Evolutionary conservation across 2,329 filamentous ascomycete genomes (phyloP), one percentile per base, ranked within the genome.

Genomic region (Cyclaneusma minus): DNA sequence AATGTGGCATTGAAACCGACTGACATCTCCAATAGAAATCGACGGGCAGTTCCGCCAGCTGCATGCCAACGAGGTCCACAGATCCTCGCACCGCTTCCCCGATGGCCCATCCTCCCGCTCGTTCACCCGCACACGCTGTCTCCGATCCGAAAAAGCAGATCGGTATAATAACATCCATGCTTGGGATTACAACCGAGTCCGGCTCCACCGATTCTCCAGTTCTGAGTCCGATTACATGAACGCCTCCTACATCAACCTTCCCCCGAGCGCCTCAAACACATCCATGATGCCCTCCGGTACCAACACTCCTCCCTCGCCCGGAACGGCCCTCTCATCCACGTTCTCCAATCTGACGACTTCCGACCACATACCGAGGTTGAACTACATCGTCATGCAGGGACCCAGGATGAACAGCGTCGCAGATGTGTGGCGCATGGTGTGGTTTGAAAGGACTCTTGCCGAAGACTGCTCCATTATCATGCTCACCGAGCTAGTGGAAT

Each of bases 391-490:
- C 27, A 94, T 91, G 49, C 83, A 91, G 54, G 89, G 89, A 1
- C 89, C 89, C 5, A 93, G 85, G 43, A 52, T 62, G 32, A 67
- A 69, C 14, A 81, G 79, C 10, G 63, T 77, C 29, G 69, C 74
- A 38, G 83, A 92, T 45, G 80, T 92, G 37, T 98, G 87, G 81
- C 81, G 89, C 45, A 98, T 98, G 89, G 62, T 94, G 18, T 80
- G 81, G 48, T 75, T 91, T 43, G 82, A 91, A 50, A n/a, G 51
- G 64, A n/a, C n/a, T n/a, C n/a, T n/a, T n/a, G n/a, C n/a, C n/a
- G n/a, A n/a, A 27, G 45, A 56, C n/a, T n/a, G n/a, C n/a, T n/a
- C n/a, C n/a, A n/a, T n/a, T n/a, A n/a, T n/a, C n/a, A n/a, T n/a
- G n/a, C n/a, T n/a, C n/a, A n/a, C n/a, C n/a, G n/a, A n/a, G n/a